phyloP scores from a whole-genome alignment of 2,329 filamentous ascomycete genomes.

The Pseudogymnoascus sp. region DNA sequence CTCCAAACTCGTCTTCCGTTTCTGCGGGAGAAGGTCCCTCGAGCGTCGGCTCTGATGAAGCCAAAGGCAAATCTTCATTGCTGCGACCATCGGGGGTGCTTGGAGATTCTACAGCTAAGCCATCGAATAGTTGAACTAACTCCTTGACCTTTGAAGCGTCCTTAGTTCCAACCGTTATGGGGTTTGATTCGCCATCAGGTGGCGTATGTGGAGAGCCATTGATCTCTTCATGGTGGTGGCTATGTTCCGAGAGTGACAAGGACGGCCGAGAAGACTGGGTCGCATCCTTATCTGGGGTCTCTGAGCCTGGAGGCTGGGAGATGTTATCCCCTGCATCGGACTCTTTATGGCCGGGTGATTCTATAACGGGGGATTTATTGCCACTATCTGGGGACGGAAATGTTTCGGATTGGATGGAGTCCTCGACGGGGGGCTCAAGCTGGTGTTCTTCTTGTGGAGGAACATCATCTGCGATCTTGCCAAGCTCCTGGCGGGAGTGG shows the following conservation, averaged over 20 bases:
- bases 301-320: not conserved
- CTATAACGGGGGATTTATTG: not conserved
- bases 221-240: conserved; percentile 24
- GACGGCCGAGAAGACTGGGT: conserved; percentile 24
- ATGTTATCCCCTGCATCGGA: not conserved
- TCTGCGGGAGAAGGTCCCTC: conserved; percentile 12
- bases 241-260: conserved; percentile 28
- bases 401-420: not conserved
- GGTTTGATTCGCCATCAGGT: conserved; percentile 28
- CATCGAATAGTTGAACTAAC: conserved; percentile 27
- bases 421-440: not conserved
- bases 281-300: conserved; percentile 17
- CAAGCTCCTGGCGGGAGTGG: not conserved
- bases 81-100: conserved; percentile 11
- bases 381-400: not conserved
- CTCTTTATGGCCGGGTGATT: not conserved
- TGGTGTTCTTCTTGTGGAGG: not conserved
- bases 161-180: conserved; percentile 17
- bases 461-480: not conserved
- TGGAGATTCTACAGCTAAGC: conserved; percentile 18
- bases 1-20: conserved; percentile 33
- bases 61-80: not conserved
- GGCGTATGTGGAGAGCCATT: conserved; percentile 30
- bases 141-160: conserved; percentile 25
- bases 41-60: not conserved